phyloP scores from a whole-genome alignment of 2,329 filamentous ascomycete genomes.

The Raffaelea albimanens region DNA sequence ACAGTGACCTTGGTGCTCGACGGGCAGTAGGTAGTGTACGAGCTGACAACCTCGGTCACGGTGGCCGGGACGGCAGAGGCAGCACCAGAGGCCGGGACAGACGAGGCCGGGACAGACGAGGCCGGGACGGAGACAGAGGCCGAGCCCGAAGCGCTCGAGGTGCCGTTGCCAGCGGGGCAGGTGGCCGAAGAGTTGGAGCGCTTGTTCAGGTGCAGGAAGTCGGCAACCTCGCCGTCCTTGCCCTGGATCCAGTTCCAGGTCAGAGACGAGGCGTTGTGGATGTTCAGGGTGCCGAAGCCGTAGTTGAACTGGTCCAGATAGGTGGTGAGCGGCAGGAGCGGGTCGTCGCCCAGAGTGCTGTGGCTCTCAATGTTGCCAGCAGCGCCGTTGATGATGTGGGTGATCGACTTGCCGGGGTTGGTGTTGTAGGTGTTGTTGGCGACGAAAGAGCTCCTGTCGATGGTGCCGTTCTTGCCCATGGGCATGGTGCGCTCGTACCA shows the following conservation, averaged over 20 bases:
- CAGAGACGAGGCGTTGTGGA: conserved; percentile 16
- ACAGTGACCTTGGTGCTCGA: conserved; percentile 4
- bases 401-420: conserved; percentile 37
- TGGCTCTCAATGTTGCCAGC: conserved; percentile 43
- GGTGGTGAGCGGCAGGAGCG: conserved; percentile 29
- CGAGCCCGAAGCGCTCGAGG: not conserved
- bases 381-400: conserved; percentile 42
- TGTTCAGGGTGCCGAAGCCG: conserved; percentile 36
- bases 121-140: not conserved
- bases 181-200: not conserved
- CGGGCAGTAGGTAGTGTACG: conserved; percentile 8
- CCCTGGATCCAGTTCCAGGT: conserved; percentile 29
- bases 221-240: conserved; percentile 26
- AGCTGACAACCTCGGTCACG: conserved; percentile 5
- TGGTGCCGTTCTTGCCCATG: conserved; percentile 18
- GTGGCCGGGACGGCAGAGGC: conserved; percentile 1
- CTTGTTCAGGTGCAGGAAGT: conserved; percentile 22
- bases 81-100: not conserved
- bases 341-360: conserved; percentile 25
- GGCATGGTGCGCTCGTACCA: conserved; percentile 16
- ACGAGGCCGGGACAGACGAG: not conserved
- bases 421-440: conserved; percentile 38
- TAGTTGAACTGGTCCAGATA: conserved; percentile 34
- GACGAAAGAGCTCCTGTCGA: conserved; percentile 30
- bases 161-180: not conserved